phyloP scores from a whole-genome alignment of 1,284 basidiomycete genomes.

The Mycena citricolor region DNA sequence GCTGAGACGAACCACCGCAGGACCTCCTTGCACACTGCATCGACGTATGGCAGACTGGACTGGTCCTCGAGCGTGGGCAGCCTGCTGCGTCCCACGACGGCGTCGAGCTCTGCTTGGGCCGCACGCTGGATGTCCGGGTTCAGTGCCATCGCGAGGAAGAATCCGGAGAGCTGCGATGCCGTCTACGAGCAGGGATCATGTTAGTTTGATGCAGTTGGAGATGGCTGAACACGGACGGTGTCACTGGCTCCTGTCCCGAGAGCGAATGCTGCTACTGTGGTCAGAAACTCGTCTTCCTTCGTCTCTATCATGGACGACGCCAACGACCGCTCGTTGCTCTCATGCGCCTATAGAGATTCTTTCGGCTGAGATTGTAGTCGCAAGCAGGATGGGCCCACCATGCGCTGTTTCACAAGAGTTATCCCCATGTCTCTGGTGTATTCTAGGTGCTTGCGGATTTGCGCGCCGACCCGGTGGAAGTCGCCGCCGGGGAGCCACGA shows the following conservation, averaged over 20 bases:
- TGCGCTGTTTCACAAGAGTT: slow-evolving; percentile 56
- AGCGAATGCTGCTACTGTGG: slow-evolving; percentile 46
- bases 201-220: too few species aligned
- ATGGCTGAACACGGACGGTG: too few species aligned
- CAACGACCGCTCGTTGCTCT: slow-evolving; percentile 51
- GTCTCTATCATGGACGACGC: slow-evolving; percentile 49
- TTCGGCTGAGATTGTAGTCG: slow-evolving; percentile 1
- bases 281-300: slow-evolving; percentile 44
- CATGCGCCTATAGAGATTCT: slow-evolving; percentile 1
- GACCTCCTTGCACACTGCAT: slow-evolving; percentile 19
- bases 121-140: slow-evolving; percentile 18
- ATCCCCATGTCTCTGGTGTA: slow-evolving; percentile 53
- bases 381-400: slow-evolving; percentile 43
- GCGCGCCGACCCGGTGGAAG: slow-evolving; percentile 51
- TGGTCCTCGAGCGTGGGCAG: slow-evolving; percentile 18
- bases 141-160: slow-evolving; percentile 16
- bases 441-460: slow-evolving; percentile 46
- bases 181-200: too few species aligned
- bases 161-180: too few species aligned
- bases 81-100: slow-evolving; percentile 14
- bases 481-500: slow-evolving; percentile 62
- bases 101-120: slow-evolving; percentile 22
- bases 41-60: slow-evolving; percentile 17
- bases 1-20: neutral
- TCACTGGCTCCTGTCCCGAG: too few species aligned